phyloP scores from a whole-genome alignment of 345 rosid genomes.

The Populus deltoides region DNA sequence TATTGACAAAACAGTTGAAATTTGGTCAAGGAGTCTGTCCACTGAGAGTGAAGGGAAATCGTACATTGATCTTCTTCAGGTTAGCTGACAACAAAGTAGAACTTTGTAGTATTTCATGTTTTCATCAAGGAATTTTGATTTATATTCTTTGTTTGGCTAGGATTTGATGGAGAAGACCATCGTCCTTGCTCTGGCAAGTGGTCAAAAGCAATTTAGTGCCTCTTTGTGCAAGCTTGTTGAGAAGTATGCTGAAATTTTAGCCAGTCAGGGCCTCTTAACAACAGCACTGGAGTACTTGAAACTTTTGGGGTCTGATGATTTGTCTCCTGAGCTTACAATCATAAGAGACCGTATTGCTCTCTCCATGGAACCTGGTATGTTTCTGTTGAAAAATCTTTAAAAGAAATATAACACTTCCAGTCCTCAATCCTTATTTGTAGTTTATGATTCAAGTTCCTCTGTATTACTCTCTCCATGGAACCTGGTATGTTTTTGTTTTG shows the following conservation, averaged over 20 bases:
- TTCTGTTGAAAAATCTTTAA: not conserved
- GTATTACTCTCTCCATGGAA: slow-evolving; percentile 63
- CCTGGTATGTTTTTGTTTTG: slow-evolving; percentile 49
- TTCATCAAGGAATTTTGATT: slow-evolving; percentile 2
- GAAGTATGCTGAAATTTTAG: slow-evolving; percentile 94
- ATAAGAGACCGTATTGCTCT: slow-evolving; percentile 78
- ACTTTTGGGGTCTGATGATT: slow-evolving; percentile 79
- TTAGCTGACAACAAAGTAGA: slow-evolving; percentile 31
- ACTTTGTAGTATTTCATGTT: slow-evolving; percentile 1
- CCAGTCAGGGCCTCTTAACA: slow-evolving; percentile 82
- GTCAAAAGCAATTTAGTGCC: slow-evolving; percentile 85
- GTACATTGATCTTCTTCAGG: slow-evolving; percentile 93
- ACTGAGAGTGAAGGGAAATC: slow-evolving; percentile 65
- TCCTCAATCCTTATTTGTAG: too few species aligned
- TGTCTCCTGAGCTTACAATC: slow-evolving; percentile 82
- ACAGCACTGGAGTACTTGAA: slow-evolving; percentile 95
- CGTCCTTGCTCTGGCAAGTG: slow-evolving; percentile 90
- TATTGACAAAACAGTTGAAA: slow-evolving; percentile 96
- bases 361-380: slow-evolving; percentile 68
- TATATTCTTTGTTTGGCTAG: slow-evolving; percentile 37
- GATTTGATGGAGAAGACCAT: slow-evolving; percentile 99
- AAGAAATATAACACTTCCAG: not conserved
- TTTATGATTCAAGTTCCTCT: slow-evolving; percentile 1
- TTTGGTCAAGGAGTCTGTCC: slow-evolving; percentile 86
- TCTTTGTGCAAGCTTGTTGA: slow-evolving; percentile 93